Base-by-base conservation (phyloP, 1,284 basidiomycete species). In the Volvariella surrecta region DNA sequence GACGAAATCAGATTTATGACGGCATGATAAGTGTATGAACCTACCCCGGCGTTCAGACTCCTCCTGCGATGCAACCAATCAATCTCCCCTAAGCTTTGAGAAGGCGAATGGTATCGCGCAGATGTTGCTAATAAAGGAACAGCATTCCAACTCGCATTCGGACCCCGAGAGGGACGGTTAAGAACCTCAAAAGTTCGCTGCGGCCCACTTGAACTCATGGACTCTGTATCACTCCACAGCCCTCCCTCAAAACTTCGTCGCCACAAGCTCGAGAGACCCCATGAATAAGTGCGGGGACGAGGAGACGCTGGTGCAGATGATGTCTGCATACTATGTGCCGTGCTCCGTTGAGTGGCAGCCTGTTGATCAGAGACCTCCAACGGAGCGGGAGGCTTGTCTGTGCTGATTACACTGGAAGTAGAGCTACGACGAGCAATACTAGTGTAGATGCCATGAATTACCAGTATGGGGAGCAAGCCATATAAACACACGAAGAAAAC, bases 51-150 rank as follows among this genome's bases (percentile, higher is more conserved):
- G 52, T 74, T 79, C 20, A 81, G 61, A 56, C 78, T 85, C 45
- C 82, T 71, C 42, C 85, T 70, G 37, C 80, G 72, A 46, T 80
- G 72, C 18, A 86, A 62, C 85, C 85, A 89, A 54, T 83, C 82
- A 45, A 84, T 66, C 52, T 88, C 81, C 30, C 76, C 74, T 28
- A 87, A 63, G 48, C 71, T 77, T 45, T 74, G 48, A 58, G 72
- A 43, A 15, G 66, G 58, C 32, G 55, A 57, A 49, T 58, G 63
- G 38, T 43, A 51, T 17, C 53, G 52, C n/a, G 52, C 41, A 21
- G 44, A 50, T 15, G 57, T 54, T 19, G 20, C 38, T 40, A 10
- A 37, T 51, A 54, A 56, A 68, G 55, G 59, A 35, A 35, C 66
- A 32, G 64, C 60, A n/a, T 71, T 62, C 50, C 70, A 73, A 46